These are phyloP conservation scores for Orobanche coerulescens DNA, from an alignment of 257 asterid species.

Conservation along the genomic window DNA sequence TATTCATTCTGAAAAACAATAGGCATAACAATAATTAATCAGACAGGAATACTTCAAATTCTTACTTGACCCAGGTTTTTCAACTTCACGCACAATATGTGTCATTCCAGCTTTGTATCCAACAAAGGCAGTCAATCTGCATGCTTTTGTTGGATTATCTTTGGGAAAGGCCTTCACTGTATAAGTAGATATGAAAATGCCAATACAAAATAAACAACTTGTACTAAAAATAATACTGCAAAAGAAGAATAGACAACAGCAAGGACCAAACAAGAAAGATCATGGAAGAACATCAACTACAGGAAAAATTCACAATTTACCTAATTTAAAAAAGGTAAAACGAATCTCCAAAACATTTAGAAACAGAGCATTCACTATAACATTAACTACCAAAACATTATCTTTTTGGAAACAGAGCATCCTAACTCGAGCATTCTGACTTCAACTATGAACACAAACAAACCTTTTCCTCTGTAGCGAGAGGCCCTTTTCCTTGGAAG, in stretches of 20 bases:
- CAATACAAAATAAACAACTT: not conserved
- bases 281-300: not conserved
- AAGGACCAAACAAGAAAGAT: not conserved
- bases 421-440: not conserved
- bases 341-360: not conserved
- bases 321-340: not conserved
- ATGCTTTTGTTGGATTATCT: conserved; percentile 54
- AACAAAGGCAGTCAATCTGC: conserved; percentile 67
- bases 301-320: not conserved
- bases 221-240: not conserved
- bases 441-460: not conserved
- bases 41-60: not conserved
- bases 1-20: not conserved
- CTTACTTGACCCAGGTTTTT: conserved; percentile 85
- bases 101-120: conserved; percentile 94
- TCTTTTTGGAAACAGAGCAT: no score
- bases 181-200: not conserved
- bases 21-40: no score
- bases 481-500: conserved; percentile 78
- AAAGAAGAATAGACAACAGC: not conserved
- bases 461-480: conserved; percentile 82
- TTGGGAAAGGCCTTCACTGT: conserved; percentile 84
- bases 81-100: conserved; percentile 78
- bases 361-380: not conserved
- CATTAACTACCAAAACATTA: not conserved